Conservation (phyloP, 345 rosid genomes). For the Populus alba region DNA sequence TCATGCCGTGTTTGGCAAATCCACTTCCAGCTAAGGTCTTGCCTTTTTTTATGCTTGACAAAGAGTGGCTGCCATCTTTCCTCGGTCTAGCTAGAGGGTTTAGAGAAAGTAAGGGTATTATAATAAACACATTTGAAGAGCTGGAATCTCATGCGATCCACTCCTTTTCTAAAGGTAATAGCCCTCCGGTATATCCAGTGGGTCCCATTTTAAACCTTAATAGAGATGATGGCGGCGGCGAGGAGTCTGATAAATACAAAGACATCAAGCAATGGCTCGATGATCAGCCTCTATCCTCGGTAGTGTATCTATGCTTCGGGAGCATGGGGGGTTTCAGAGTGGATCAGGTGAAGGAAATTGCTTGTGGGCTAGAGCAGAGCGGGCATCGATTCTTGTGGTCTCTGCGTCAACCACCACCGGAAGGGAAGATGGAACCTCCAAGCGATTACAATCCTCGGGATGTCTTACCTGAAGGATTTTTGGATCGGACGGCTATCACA, state of each 20-base stretch:
- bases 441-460: neutral
- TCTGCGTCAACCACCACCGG: slow-evolving; percentile 3
- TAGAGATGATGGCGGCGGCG: neutral
- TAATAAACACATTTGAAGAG: slow-evolving; percentile 12
- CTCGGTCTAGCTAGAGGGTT: neutral
- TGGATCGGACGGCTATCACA: neutral
- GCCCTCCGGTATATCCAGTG: slow-evolving; percentile 6
- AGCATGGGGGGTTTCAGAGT: slow-evolving; percentile 12
- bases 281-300: slow-evolving; percentile 6
- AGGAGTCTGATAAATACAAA: neutral
- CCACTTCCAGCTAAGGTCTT: neutral
- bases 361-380: neutral
- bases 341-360: slow-evolving; percentile 19
- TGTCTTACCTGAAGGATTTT: neutral
- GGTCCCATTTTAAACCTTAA: slow-evolving; percentile 4
- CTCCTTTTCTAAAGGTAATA: neutral
- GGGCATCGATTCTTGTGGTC: slow-evolving; percentile 20
- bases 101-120: neutral
- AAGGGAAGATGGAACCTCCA: neutral
- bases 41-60: neutral
- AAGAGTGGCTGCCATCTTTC: neutral
- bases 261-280: slow-evolving; percentile 20
- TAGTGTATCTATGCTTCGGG: slow-evolving; percentile 22
- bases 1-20: neutral
- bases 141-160: slow-evolving; percentile 2